These are phyloP conservation scores for Rhizomucor miehei DNA, from an alignment of 371 early-diverging fungal genomes.

Conservation along the genomic window DNA sequence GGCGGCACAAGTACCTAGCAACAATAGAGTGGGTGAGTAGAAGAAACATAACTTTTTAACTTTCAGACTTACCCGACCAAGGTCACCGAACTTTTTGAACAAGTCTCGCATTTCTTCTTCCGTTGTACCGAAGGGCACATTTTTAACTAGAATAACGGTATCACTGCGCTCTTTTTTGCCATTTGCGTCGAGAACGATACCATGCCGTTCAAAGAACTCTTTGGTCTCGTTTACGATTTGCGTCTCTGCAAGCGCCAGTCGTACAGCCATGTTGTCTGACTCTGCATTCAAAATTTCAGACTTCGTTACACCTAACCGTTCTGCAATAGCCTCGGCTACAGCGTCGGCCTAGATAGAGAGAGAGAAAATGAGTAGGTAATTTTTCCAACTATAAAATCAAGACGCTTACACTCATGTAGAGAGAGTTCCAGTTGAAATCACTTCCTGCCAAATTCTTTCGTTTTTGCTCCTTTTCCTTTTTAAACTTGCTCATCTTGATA, in stretches of 20 bases:
- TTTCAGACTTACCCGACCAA: slow-evolving; percentile 80
- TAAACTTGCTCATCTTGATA: slow-evolving; percentile 61
- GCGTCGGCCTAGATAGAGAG: slow-evolving; percentile 73
- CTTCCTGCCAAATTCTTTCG: slow-evolving; percentile 72
- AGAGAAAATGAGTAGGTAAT: background rate
- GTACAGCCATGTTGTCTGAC: slow-evolving; percentile 87
- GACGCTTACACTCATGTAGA: slow-evolving; percentile 87
- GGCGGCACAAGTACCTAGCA: slow-evolving; percentile 79
- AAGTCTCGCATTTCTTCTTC: slow-evolving; percentile 78
- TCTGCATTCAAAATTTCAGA: slow-evolving; percentile 84
- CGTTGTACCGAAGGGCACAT: slow-evolving; percentile 80
- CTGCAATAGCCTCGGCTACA: slow-evolving; percentile 90
- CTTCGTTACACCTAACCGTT: slow-evolving; percentile 84
- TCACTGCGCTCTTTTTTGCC: slow-evolving; percentile 77
- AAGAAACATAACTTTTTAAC: slow-evolving; percentile 6
- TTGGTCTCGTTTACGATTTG: slow-evolving; percentile 94
- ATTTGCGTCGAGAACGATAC: slow-evolving; percentile 78
- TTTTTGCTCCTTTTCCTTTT: slow-evolving; percentile 79
- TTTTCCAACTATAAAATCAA: background rate
- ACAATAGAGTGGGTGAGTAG: slow-evolving; percentile 2
- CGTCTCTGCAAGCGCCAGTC: slow-evolving; percentile 95
- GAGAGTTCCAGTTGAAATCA: slow-evolving; percentile 92
- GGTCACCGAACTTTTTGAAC: slow-evolving; percentile 83
- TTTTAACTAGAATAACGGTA: slow-evolving; percentile 92
- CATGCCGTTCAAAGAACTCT: slow-evolving; percentile 83